Base-by-base conservation (phyloP, 805 yeast genomes). In the Clavispora phyllophila region DNA sequence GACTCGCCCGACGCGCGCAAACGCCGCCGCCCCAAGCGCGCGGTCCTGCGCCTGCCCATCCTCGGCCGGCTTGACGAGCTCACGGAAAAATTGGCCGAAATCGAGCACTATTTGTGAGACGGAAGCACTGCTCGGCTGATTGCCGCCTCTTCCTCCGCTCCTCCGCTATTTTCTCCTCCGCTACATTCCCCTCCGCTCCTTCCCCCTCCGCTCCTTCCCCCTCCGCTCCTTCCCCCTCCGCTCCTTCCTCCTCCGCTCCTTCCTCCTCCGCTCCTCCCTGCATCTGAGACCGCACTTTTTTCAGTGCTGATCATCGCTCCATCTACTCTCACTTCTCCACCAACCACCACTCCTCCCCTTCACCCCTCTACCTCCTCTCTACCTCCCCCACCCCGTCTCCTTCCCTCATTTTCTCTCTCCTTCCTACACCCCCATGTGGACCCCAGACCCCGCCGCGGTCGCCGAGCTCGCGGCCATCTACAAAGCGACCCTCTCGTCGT, bases 401-500 rank as follows among this genome's bases (percentile, higher is more conserved):
- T 19, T 19, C 7, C 23, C 23, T 13, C 17, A 10, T 13, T 29
- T 14, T n/a, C 33, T 9, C 33, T 14, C 18, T n/a, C 12, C 18
- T 18, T 29, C 12, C 18, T 10, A 8, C 18, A 9, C 19, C 37
- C 8, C 37, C 37, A 53, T 62, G 55, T 89, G 96, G 96, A 56
- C 68, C 7, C 87, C 96, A 5, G 81, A 84, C 55, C 67, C 73
- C 4, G 70, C 71, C 31, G 76, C 84, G 23, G 61, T 85, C 39
- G 71, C 68, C 41, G 93, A 87, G 62, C 72, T 90, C 46, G 77
- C 78, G 38, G 64, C 69, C 17, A 80, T 89, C 22, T 73, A 90
- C 47, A 71, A 75, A 37, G 87, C 87, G n/a, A 79, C 95, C 2
- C 70, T 87, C 49, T 81, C 93, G 2, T 63, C 83, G 10, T 66